Conservation (phyloP, 768 basidiomycete genomes). For the Agaricus sinodeliciosus region DNA sequence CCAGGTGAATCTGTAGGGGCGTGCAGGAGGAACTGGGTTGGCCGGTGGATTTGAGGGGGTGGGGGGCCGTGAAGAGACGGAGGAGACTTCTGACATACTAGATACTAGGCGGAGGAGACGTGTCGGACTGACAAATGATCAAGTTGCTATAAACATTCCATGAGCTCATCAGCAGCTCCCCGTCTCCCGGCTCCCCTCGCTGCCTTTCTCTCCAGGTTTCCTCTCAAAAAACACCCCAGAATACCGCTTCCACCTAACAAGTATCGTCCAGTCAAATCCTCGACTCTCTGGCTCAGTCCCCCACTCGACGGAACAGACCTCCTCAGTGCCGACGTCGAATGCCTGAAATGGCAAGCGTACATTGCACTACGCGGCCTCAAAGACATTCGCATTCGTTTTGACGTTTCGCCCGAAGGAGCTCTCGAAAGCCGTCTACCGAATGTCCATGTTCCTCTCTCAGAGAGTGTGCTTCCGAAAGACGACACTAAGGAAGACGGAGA, state of each 20-base stretch:
- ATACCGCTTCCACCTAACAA: constrained; percentile 22
- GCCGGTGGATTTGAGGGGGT: constrained; percentile 41
- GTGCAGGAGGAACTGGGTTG: constrained; percentile 34
- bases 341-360: constrained; percentile 88
- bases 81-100: constrained; percentile 40
- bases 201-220: constrained; percentile 53
- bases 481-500: constrained; percentile 29
- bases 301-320: constrained; percentile 26
- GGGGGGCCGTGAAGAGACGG: constrained; percentile 51
- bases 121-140: neutral
- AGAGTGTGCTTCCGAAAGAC: constrained; percentile 13
- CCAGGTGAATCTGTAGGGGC: constrained; percentile 73
- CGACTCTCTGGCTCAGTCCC: constrained; percentile 64
- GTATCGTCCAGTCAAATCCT: constrained; percentile 15
- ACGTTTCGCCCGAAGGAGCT: constrained; percentile 64
- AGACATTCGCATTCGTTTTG: constrained; percentile 52
- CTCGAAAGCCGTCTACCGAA: constrained; percentile 65
- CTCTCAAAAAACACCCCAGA: constrained; percentile 46
- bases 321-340: constrained; percentile 79
- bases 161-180: neutral
- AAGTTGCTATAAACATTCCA: neutral
- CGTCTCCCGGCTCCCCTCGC: constrained; percentile 25
- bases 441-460: constrained; percentile 45
- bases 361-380: constrained; percentile 58
- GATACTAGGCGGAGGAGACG: constrained; percentile 15